phyloP scores from a whole-genome alignment of 2,329 filamentous ascomycete genomes.

The Aureobasidium mangrovei region DNA sequence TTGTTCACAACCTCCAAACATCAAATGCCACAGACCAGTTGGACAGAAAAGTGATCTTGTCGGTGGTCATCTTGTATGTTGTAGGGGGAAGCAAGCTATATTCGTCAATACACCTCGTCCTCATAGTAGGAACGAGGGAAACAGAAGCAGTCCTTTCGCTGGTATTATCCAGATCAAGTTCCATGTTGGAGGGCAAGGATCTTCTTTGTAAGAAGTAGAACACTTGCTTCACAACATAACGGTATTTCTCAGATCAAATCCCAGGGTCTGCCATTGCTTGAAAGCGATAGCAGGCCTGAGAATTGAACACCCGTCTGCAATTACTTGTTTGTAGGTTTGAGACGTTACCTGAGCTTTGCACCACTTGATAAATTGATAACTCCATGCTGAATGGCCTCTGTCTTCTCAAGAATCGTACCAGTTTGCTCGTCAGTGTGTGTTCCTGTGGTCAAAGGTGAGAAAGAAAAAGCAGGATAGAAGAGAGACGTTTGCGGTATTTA shows the following conservation, averaged over 20 bases:
- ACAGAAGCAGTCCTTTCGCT: conserved; percentile 81
- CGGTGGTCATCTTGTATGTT: conserved; percentile 61
- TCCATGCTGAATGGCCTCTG: background rate
- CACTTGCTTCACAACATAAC: background rate
- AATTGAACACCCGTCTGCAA: conserved; percentile 14
- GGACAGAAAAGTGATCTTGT: conserved; percentile 77
- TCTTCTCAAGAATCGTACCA: background rate
- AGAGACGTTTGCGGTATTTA: background rate
- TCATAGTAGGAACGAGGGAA: conserved; percentile 28
- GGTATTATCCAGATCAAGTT: conserved; percentile 85
- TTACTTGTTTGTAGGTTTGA: conserved; percentile 7
- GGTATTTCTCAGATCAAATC: conserved; percentile 9
- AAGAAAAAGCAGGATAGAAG: background rate
- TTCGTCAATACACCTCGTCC: conserved; percentile 39
- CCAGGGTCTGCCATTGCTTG: background rate
- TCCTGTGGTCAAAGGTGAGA: background rate
- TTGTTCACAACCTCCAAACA: background rate
- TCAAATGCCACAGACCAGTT: conserved; percentile 55
- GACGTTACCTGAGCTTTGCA: conserved; percentile 13
- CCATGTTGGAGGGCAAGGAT: conserved; percentile 48
- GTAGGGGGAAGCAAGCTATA: conserved; percentile 31
- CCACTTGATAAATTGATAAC: conserved; percentile 7
- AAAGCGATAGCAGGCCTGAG: background rate
- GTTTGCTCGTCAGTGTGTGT: background rate
- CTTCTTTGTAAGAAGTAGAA: conserved; percentile 57